phyloP scores from a whole-genome alignment of 2,329 filamentous ascomycete genomes.

The Orbilia quercus region DNA sequence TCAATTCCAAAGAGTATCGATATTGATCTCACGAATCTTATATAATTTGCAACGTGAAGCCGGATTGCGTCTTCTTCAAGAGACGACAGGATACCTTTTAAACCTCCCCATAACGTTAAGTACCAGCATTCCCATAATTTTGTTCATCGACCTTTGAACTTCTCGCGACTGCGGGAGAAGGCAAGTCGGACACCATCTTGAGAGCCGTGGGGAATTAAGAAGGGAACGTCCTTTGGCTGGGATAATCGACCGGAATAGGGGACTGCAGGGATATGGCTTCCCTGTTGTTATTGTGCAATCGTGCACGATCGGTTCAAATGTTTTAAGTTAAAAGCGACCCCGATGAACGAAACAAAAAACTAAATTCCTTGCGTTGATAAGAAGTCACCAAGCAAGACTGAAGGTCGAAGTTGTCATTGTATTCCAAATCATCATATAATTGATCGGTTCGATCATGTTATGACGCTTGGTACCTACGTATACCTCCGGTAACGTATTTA shows the following conservation, averaged over 20 bases:
- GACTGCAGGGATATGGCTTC: conserved; percentile 19
- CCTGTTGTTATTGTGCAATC: conserved; percentile 28
- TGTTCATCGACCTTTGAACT: not conserved
- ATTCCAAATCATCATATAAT: conserved; percentile 19
- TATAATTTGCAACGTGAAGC: too few species aligned
- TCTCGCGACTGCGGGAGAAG: conserved; percentile 17
- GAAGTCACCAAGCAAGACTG: not conserved
- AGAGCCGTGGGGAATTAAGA: conserved; percentile 46
- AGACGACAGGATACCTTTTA: conserved; percentile 24
- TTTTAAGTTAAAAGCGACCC: conserved; percentile 20
- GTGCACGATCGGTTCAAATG: conserved; percentile 27
- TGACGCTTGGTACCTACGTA: too few species aligned
- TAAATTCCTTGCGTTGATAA: not conserved
- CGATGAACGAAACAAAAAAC: not conserved
- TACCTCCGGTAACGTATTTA: too few species aligned
- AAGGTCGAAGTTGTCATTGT: not conserved
- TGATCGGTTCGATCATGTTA: not conserved
- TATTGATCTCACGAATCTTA: not conserved
- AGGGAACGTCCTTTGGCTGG: conserved; percentile 26
- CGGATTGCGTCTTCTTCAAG: conserved; percentile 9
- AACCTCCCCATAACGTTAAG: conserved; percentile 48
- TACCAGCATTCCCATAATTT: not conserved
- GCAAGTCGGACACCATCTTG: conserved; percentile 10
- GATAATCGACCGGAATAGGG: not conserved
- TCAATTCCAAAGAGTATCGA: too few species aligned